These are phyloP conservation scores for Aureobasidium sp. DNA, from an alignment of 2,329 filamentous ascomycete species.

Conservation along the genomic window DNA sequence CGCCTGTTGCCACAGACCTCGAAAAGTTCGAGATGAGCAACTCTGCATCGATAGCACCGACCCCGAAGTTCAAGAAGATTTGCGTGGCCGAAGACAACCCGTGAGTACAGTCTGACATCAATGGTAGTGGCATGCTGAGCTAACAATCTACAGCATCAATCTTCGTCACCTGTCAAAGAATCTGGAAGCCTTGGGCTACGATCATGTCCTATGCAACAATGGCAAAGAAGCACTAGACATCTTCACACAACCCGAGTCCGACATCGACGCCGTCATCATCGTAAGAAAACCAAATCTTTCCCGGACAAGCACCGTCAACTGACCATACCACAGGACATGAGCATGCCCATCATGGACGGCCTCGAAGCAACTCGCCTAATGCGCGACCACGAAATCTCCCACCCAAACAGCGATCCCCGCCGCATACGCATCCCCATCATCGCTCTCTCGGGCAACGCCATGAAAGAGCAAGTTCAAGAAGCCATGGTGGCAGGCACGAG, in stretches of 20 bases:
- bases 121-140: neutral
- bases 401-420: neutral
- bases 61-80: constrained; percentile 7
- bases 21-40: constrained; percentile 1
- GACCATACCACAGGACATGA: constrained; percentile 1
- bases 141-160: constrained; percentile 7
- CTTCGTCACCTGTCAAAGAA: constrained; percentile 13
- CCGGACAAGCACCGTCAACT: neutral
- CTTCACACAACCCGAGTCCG: neutral
- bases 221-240: constrained; percentile 15
- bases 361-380: constrained; percentile 14
- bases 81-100: constrained; percentile 17
- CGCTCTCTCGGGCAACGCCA: constrained; percentile 15
- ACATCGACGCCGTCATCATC: constrained; percentile 11
- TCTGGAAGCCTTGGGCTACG: constrained; percentile 9
- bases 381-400: constrained; percentile 1
- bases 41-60: neutral
- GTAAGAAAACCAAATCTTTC: neutral
- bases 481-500: constrained; percentile 14
- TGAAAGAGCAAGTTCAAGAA: constrained; percentile 15
- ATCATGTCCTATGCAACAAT: constrained; percentile 12
- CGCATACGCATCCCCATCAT: constrained; percentile 10
- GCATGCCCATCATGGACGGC: constrained; percentile 16
- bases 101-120: neutral
- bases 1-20: neutral